A percentile compares a stretch with the other conserved stretches of the same genome.
phyloP scores from a whole-genome alignment of 1,139 yeast species.

The Groenewaldozyma sp. region DNA sequence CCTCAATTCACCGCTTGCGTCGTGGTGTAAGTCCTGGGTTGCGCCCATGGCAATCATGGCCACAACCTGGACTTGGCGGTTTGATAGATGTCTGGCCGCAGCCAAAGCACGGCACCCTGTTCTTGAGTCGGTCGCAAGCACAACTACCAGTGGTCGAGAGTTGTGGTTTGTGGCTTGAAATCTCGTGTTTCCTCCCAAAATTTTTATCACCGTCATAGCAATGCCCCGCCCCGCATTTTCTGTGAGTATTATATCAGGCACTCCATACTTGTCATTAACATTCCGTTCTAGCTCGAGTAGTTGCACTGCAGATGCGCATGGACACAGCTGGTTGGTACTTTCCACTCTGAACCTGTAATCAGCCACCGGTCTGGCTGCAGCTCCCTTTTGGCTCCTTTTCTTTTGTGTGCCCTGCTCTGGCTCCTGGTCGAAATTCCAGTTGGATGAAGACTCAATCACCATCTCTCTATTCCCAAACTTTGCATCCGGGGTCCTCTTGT shows the following conservation, averaged over 20 bases:
- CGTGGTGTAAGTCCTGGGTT: not conserved
- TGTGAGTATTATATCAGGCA: conserved; percentile 41
- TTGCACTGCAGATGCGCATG: conserved; percentile 68
- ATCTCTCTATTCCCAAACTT: conserved; percentile 66
- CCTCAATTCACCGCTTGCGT: not conserved
- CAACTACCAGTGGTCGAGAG: conserved; percentile 66
- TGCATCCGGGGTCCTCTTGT: conserved; percentile 32
- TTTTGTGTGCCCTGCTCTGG: not conserved
- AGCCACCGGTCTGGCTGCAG: not conserved
- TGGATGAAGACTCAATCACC: conserved; percentile 43
- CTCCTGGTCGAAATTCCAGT: conserved; percentile 35
- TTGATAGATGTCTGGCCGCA: conserved; percentile 69
- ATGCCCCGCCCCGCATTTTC: conserved; percentile 70
- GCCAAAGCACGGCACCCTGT: conserved; percentile 73
- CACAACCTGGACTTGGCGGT: conserved; percentile 32
- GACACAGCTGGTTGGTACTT: conserved; percentile 23
- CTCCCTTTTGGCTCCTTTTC: too few relatives aligned
- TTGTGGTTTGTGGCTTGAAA: conserved; percentile 57
- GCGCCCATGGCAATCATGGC: conserved; percentile 3
- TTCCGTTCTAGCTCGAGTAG: conserved; percentile 68
- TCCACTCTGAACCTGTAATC: not conserved
- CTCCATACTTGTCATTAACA: conserved; percentile 43
- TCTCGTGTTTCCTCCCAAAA: conserved; percentile 62
- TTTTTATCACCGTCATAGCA: conserved; percentile 47
- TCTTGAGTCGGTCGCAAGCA: conserved; percentile 45